Conservation (phyloP, 805 yeast genomes). For the Ogataea allantospora region DNA sequence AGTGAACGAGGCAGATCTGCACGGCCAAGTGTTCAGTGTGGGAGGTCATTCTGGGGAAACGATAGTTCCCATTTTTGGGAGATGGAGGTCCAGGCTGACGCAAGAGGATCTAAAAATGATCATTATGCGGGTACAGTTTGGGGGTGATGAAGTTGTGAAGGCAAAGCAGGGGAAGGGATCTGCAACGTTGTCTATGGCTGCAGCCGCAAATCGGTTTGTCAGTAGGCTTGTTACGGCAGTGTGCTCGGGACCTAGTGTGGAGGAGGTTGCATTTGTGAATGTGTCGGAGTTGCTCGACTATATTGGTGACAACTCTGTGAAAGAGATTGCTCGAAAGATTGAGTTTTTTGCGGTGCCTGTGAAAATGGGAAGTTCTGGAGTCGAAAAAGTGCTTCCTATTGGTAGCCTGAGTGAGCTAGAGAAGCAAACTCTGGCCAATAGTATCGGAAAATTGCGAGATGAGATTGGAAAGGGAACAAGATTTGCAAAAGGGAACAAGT, state of each 20-base stretch:
- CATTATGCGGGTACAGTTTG: slow-evolving; percentile 79
- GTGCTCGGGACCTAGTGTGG: slow-evolving; percentile 58
- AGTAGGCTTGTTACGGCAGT: slow-evolving; percentile 60
- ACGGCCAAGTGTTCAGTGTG: slow-evolving; percentile 59
- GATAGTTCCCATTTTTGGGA: slow-evolving; percentile 72
- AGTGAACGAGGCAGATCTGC: slow-evolving; percentile 45
- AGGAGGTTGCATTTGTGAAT: slow-evolving; percentile 65
- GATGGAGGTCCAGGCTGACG: slow-evolving; percentile 32
- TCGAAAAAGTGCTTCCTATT: slow-evolving; percentile 41
- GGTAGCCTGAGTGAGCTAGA: slow-evolving; percentile 13
- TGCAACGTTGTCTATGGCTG: slow-evolving; percentile 94
- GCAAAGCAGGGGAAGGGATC: slow-evolving; percentile 95
- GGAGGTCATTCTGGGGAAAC: slow-evolving; percentile 97
- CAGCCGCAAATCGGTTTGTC: slow-evolving; percentile 79
- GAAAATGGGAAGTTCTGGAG: slow-evolving; percentile 50
- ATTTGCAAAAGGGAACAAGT: slow-evolving; percentile 23
- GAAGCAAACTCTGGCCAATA: slow-evolving; percentile 13
- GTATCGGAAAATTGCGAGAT: slow-evolving; percentile 17
- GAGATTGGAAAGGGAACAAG: slow-evolving; percentile 25
- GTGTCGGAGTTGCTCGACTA: slow-evolving; percentile 16
- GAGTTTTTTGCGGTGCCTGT: slow-evolving; percentile 64
- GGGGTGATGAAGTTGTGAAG: slow-evolving; percentile 91
- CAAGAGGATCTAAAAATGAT: slow-evolving; percentile 47
- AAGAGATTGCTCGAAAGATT: slow-evolving; percentile 37
- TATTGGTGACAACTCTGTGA: slow-evolving; percentile 46